These are phyloP conservation scores for Avena sativa DNA, from an alignment of 176 grass and related monocot genomes.

Conservation along the genomic window DNA sequence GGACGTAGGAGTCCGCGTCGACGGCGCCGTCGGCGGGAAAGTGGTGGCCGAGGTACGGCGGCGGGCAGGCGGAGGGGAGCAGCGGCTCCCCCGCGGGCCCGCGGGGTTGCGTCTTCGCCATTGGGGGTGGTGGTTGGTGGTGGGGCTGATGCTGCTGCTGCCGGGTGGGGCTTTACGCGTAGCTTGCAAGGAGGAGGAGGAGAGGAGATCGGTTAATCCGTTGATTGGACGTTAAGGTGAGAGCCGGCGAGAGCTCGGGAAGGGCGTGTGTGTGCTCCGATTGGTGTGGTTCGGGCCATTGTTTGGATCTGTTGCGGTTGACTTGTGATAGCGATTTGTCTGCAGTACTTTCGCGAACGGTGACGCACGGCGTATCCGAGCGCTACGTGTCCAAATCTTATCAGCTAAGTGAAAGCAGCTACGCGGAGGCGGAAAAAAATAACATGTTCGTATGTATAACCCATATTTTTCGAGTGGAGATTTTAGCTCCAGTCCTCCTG, in stretches of 20 bases:
- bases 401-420: no score
- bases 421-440: no score
- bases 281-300: not conserved
- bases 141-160: not conserved
- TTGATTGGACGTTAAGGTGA: slow-evolving; percentile 38
- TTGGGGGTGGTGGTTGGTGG: slow-evolving; percentile 35
- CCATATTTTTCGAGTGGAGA: no score
- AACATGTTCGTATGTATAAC: no score
- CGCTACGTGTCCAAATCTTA: not conserved
- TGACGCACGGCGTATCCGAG: not conserved
- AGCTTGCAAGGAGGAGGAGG: slow-evolving; percentile 36
- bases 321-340: slow-evolving; percentile 13
- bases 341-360: not conserved
- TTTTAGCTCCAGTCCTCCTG: no score
- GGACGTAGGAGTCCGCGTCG: slow-evolving; percentile 26
- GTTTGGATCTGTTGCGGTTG: not conserved
- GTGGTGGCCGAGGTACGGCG: slow-evolving; percentile 28
- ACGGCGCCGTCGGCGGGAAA: slow-evolving; percentile 5
- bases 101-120: slow-evolving; percentile 48
- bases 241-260: not conserved
- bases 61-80: slow-evolving; percentile 51
- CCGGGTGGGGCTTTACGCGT: slow-evolving; percentile 19
- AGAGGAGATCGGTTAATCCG: slow-evolving; percentile 21
- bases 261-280: not conserved
- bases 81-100: slow-evolving; percentile 39